Evolutionary conservation across 169 alveolate genomes (phyloP).

Genomic region (Plasmodium cynomolgi): DNA sequence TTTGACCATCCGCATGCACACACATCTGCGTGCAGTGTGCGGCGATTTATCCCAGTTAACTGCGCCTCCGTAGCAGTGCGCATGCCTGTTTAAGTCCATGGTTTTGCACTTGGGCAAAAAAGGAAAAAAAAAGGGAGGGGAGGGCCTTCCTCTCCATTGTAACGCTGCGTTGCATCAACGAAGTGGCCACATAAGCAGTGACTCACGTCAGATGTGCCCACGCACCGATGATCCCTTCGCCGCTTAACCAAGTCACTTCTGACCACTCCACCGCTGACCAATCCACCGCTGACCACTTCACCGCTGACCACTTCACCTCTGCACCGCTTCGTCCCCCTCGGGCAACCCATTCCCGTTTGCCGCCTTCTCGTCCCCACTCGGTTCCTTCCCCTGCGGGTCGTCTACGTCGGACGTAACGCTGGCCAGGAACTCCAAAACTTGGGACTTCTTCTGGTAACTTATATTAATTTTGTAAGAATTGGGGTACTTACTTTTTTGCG

Average conservation of each 20-base stretch:
- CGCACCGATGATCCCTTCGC: neutral
- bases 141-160: neutral
- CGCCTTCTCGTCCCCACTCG: neutral
- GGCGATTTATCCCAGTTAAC: neutral
- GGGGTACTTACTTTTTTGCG: constrained; percentile 44
- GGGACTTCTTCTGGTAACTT: constrained; percentile 48
- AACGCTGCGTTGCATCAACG: neutral
- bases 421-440: constrained; percentile 46
- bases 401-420: neutral
- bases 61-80: neutral
- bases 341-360: neutral
- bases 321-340: neutral
- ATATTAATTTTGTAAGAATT: constrained; percentile 56
- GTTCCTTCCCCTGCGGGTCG: neutral
- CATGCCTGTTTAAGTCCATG: neutral
- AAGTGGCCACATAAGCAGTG: neutral
- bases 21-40: neutral
- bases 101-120: neutral
- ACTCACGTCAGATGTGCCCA: neutral
- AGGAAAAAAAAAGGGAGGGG: neutral
- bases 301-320: neutral
- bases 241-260: neutral
- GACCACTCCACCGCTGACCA: neutral
- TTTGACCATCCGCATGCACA: neutral
- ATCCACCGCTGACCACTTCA: neutral